Evolutionary conservation across 2,329 filamentous ascomycete species (phyloP), one percentile per base, ranked within the genome.

Genomic region (Plectosphaerella cucumerina): DNA sequence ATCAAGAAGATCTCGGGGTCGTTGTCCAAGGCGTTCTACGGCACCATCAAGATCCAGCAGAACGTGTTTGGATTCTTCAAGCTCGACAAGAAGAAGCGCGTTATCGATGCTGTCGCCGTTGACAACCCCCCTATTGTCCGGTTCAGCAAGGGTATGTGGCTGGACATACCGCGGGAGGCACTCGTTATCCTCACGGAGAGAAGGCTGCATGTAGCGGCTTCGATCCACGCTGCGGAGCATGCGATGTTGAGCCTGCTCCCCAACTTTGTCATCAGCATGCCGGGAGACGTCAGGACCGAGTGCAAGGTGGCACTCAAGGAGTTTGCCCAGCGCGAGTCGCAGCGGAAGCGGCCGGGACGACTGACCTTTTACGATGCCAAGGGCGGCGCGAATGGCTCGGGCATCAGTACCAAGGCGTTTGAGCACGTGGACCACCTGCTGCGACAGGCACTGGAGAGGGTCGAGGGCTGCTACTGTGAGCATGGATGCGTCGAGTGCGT

Each of bases 1-100:
- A 91, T 96, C 56, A 85, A 90, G 8, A 80, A 77, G 17, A 89
- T 97, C 35, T 58, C 69, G 0, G 73, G 72, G 1, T 86, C 84
- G 0, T 69, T 75, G 4, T 87, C 80, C 0, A 80, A 84, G 54
- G 93, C 92, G 1, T 97, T 90, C 70, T 92, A 90, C 64, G 94
- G 94, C 34, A 75, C 82, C 0, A 93, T 99, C 64, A 86, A 87
- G 60, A 92, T 97, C 61, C 83, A 87, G 56, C 87, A 93, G 58
- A 86, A 89, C 26, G 91, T 99, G 2, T 97, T 95, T 65, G 94
- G 94, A 2, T 99, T 94, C 73, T 97, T 97, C 79, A 97, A 97
- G 65, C 75, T 97, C n/a, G 92, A 97, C 68, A 87, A 86, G 63
- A 86, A 84, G 58, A 82, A 87, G 2, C 84, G 90, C 2, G 89